phyloP scores from a whole-genome alignment of 2,329 filamentous ascomycete species.

The Hypoxylon sp. region DNA sequence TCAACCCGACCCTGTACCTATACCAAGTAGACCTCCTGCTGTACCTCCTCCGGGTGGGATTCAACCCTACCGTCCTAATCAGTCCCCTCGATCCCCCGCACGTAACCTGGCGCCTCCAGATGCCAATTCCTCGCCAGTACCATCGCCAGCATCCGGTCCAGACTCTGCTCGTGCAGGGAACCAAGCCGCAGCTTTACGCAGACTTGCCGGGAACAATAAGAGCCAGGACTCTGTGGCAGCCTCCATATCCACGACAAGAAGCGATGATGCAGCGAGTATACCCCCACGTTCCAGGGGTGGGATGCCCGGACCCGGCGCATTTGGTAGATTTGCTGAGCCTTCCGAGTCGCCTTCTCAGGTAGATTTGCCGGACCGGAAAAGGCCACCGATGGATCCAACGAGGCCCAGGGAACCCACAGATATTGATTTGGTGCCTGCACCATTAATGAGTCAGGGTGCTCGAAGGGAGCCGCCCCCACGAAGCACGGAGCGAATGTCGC shows the following conservation, averaged over 20 bases:
- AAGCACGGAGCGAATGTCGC: conserved; percentile 58
- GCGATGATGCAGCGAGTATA: conserved; percentile 61
- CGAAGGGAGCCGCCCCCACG: conserved; percentile 62
- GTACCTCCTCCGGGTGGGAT: conserved; percentile 32
- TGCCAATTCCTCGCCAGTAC: conserved; percentile 57
- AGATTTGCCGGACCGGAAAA: conserved; percentile 68
- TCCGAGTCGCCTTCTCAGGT: conserved; percentile 50
- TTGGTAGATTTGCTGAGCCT: conserved; percentile 52
- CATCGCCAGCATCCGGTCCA: conserved; percentile 50
- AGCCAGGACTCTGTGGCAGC: conserved; percentile 66
- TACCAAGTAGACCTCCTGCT: conserved; percentile 27
- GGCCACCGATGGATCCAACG: conserved; percentile 71
- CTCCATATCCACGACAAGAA: conserved; percentile 56
- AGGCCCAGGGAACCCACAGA: conserved; percentile 58
- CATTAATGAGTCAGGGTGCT: conserved; percentile 61
- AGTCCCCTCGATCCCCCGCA: conserved; percentile 40
- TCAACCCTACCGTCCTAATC: conserved; percentile 35
- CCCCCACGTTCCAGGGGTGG: conserved; percentile 64
- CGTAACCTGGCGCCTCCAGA: conserved; percentile 51
- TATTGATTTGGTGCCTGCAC: conserved; percentile 65
- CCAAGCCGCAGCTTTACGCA: conserved; percentile 54
- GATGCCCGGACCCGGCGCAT: conserved; percentile 50
- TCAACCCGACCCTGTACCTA: conserved; percentile 24
- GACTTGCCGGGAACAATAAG: conserved; percentile 60
- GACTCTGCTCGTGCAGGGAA: conserved; percentile 57